A percentile compares a stretch with the other conserved stretches of the same genome.
phyloP scores from a whole-genome alignment of 148 eudicot genomes.

The Pouteria glomerata region DNA sequence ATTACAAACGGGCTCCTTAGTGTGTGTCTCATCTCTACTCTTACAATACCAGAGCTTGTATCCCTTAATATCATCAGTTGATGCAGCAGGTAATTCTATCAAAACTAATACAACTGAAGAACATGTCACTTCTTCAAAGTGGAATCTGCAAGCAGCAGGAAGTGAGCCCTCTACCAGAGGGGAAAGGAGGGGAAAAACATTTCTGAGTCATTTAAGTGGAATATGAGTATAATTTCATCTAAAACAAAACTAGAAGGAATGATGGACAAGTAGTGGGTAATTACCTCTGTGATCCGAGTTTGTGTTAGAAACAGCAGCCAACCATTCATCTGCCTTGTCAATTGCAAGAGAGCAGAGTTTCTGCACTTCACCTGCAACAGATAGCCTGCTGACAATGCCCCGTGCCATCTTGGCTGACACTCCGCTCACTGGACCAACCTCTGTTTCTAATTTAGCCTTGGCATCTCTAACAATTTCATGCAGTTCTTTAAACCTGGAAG shows the following conservation, averaged over 20 bases:
- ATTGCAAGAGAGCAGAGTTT: constrained; percentile 75
- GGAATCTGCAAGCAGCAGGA: constrained; percentile 88
- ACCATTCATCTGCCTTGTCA: constrained; percentile 72
- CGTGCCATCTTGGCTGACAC: constrained; percentile 64
- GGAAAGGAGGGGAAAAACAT: constrained; percentile 11
- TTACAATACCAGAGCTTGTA: constrained; percentile 87
- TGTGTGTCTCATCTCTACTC: constrained; percentile 42
- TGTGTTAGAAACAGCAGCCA: constrained; percentile 32
- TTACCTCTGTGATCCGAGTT: constrained; percentile 42
- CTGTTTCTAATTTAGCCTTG: constrained; percentile 64
- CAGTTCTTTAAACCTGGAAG: constrained; percentile 67
- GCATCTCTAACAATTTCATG: constrained; percentile 67
- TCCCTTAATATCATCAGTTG: constrained; percentile 50
- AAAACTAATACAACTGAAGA: constrained; percentile 66
- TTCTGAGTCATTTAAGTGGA: not conserved
- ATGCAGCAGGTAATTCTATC: constrained; percentile 47
- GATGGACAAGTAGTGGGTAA: constrained; percentile 7
- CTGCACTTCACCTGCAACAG: constrained; percentile 70
- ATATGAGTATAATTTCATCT: not conserved
- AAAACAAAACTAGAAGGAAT: constrained; percentile 9
- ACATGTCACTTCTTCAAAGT: constrained; percentile 71
- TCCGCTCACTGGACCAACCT: constrained; percentile 76
- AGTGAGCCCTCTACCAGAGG: constrained; percentile 71
- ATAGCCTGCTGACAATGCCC: constrained; percentile 76
- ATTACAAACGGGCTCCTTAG: constrained; percentile 51